phyloP scores from a whole-genome alignment of 768 basidiomycete genomes.

The Lentinus brumalis region DNA sequence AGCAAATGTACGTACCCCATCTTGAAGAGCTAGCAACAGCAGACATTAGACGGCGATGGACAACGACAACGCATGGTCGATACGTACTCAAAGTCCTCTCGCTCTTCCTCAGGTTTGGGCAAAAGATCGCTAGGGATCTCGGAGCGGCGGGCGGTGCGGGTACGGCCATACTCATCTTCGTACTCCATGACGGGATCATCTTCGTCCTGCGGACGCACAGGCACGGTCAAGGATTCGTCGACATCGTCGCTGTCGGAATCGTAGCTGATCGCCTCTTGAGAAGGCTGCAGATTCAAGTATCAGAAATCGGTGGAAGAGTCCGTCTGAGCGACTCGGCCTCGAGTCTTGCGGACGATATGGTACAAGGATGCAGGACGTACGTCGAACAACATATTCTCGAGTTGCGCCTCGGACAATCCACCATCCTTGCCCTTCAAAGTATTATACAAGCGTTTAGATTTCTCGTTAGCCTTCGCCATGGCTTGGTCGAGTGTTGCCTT shows the following conservation, averaged over 20 bases:
- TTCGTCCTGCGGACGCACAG: conserved; percentile 43
- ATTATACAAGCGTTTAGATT: conserved; percentile 73
- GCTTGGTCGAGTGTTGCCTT: conserved; percentile 73
- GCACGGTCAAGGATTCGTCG: conserved; percentile 74
- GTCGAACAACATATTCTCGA: conserved; percentile 72
- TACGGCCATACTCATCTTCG: conserved; percentile 85
- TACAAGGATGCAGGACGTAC: conserved; percentile 44
- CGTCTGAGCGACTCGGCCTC: background rate
- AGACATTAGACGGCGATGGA: background rate
- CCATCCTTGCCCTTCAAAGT: conserved; percentile 70
- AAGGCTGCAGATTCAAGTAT: conserved; percentile 51
- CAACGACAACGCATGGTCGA: conserved; percentile 33
- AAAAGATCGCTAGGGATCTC: conserved; percentile 75
- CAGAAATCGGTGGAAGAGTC: no score
- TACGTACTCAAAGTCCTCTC: conserved; percentile 52
- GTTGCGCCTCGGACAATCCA: conserved; percentile 75
- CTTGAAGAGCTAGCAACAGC: background rate
- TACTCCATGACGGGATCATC: conserved; percentile 84
- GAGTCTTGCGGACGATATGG: background rate
- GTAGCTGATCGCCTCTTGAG: conserved; percentile 53
- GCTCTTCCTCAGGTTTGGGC: conserved; percentile 45
- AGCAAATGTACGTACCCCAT: background rate
- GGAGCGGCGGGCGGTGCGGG: conserved; percentile 66
- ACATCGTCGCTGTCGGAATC: conserved; percentile 76
- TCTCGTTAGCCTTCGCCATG: conserved; percentile 70